A percentile compares a stretch with the other conserved stretches of the same genome.
Evolutionary conservation across 2,329 filamentous ascomycete species (phyloP).

Genomic region (Ophiostoma tasmaniense): DNA sequence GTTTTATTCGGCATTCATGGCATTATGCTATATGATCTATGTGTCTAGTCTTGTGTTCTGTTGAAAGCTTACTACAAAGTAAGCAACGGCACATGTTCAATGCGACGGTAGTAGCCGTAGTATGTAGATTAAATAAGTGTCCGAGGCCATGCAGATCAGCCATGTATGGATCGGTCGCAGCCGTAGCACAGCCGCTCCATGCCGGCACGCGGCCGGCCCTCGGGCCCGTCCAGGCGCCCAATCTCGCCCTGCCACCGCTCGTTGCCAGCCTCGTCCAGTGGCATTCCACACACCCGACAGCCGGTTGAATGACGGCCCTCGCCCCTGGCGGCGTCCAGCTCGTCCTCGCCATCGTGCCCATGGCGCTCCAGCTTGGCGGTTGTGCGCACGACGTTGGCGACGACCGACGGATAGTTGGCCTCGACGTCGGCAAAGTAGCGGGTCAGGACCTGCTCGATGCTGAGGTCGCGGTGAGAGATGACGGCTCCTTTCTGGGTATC

Average conservation of each 20-base stretch:
- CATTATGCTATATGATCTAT: not conserved
- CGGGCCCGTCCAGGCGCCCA: slow-evolving; percentile 35
- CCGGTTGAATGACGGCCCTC: slow-evolving; percentile 22
- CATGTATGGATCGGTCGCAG: slow-evolving; percentile 56
- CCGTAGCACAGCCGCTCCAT: slow-evolving; percentile 57
- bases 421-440: slow-evolving; percentile 86
- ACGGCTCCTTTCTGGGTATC: slow-evolving; percentile 27
- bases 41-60: not conserved
- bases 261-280: slow-evolving; percentile 54
- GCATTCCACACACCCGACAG: slow-evolving; percentile 66
- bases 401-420: slow-evolving; percentile 77
- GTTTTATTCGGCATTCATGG: not conserved
- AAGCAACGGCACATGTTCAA: not conserved
- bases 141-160: slow-evolving; percentile 26
- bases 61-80: not conserved
- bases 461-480: slow-evolving; percentile 64
- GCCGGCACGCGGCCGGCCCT: slow-evolving; percentile 22
- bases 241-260: slow-evolving; percentile 55
- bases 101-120: not conserved
- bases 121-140: not conserved
- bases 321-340: not conserved
- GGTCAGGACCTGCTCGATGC: slow-evolving; percentile 83
- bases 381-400: slow-evolving; percentile 91
- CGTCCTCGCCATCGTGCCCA: not conserved
- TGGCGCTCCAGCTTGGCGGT: slow-evolving; percentile 64